phyloP scores from a whole-genome alignment of 495 filamentous ascomycete genomes.

The Tuber borchii region DNA sequence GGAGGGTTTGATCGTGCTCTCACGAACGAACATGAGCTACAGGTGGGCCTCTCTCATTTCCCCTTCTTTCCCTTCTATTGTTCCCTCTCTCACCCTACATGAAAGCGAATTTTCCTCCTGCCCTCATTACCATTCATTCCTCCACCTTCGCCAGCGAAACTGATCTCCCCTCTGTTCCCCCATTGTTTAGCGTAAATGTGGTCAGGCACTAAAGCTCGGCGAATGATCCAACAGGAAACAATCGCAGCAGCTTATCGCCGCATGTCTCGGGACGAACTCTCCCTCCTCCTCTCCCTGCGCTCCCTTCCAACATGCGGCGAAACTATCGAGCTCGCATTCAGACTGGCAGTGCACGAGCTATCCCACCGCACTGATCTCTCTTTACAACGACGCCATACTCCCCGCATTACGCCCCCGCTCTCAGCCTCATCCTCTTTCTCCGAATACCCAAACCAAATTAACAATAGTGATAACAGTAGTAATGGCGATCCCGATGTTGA shows the following conservation, averaged over 20 bases:
- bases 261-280: constrained; percentile 36
- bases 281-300: constrained; percentile 38
- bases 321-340: constrained; percentile 34
- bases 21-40: constrained; percentile 33
- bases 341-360: constrained; percentile 40
- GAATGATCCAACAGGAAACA: constrained; percentile 24
- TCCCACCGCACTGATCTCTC: constrained; percentile 38
- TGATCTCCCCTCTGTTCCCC: neutral
- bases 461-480: constrained; percentile 13
- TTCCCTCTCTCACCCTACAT: neutral
- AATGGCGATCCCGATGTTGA: constrained; percentile 15
- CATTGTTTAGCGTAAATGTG: neutral
- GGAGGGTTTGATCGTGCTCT: constrained; percentile 22
- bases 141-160: constrained; percentile 7
- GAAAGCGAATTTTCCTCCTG: neutral
- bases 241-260: constrained; percentile 34
- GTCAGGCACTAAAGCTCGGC: neutral
- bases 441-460: constrained; percentile 13
- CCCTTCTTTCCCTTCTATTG: neutral
- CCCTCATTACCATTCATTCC: neutral
- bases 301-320: constrained; percentile 35
- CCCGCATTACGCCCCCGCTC: constrained; percentile 26
- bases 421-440: constrained; percentile 26
- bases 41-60: constrained; percentile 15
- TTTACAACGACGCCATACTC: constrained; percentile 18